These are phyloP conservation scores for Violaceomyces palustris DNA, from an alignment of 1,284 basidiomycete genomes.

Conservation along the genomic window DNA sequence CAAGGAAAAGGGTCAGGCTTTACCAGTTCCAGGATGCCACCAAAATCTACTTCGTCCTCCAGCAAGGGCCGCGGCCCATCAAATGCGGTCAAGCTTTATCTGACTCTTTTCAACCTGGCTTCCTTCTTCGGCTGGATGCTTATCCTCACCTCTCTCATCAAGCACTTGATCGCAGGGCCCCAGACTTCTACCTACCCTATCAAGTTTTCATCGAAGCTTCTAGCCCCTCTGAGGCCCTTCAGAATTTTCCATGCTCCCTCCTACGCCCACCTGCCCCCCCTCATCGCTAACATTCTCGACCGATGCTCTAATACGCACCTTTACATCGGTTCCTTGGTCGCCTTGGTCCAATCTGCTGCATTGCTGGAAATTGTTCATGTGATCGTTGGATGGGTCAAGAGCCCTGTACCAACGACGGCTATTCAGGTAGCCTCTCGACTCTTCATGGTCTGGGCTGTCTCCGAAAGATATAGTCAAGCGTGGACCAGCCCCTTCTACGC, in stretches of 20 bases:
- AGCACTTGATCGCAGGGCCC: constrained; percentile 35
- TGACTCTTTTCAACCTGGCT: constrained; percentile 37
- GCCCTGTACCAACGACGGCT: constrained; percentile 71
- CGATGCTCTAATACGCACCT: constrained; percentile 31
- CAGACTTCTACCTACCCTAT: constrained; percentile 20
- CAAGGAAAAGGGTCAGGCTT: too few relatives aligned
- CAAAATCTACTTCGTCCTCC: too few relatives aligned
- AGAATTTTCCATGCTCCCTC: constrained; percentile 25
- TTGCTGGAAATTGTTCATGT: constrained; percentile 62
- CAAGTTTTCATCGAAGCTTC: constrained; percentile 11
- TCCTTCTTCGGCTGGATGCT: constrained; percentile 46
- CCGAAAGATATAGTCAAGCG: constrained; percentile 38
- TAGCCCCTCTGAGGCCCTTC: constrained; percentile 31
- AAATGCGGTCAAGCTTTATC: constrained; percentile 21
- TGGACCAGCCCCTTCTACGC: constrained; percentile 71
- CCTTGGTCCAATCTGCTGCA: constrained; percentile 38
- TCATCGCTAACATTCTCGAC: constrained; percentile 22
- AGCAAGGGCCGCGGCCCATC: constrained; percentile 22
- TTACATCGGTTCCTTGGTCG: constrained; percentile 36
- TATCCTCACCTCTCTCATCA: constrained; percentile 34
- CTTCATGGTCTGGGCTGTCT: constrained; percentile 72
- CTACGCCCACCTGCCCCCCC: constrained; percentile 22
- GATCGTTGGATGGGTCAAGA: constrained; percentile 74
- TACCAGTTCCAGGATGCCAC: too few relatives aligned
- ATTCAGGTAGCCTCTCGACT: constrained; percentile 83